Conservation (phyloP, 768 basidiomycete genomes). For the Russula earlei region DNA sequence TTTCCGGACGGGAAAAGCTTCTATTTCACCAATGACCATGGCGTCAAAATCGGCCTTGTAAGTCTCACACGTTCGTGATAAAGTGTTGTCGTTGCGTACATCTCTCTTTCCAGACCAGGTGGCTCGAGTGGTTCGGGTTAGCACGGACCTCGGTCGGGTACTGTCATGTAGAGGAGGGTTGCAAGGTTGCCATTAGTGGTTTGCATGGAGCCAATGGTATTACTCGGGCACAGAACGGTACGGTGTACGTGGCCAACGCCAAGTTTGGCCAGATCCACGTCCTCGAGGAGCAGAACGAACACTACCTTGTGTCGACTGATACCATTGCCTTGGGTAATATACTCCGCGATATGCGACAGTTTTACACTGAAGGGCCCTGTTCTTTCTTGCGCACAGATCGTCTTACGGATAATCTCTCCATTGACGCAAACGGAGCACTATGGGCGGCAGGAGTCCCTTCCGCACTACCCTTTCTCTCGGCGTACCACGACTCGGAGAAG, state of each 20-base stretch:
- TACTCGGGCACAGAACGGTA: slow-evolving; percentile 40
- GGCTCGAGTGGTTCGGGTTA: slow-evolving; percentile 8
- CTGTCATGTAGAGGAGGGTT: slow-evolving; percentile 51
- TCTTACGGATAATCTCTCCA: slow-evolving; percentile 48
- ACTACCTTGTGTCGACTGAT: slow-evolving; percentile 47
- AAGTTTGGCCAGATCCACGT: slow-evolving; percentile 39
- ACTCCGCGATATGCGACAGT: slow-evolving; percentile 1
- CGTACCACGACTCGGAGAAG: slow-evolving; percentile 35
- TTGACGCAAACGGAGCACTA: slow-evolving; percentile 50
- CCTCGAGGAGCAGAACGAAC: slow-evolving; percentile 49
- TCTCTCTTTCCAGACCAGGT: background rate
- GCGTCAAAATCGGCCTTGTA: slow-evolving; percentile 45
- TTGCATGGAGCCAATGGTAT: slow-evolving; percentile 56
- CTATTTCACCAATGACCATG: slow-evolving; percentile 63
- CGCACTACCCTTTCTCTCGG: slow-evolving; percentile 28
- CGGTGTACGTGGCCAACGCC: slow-evolving; percentile 48
- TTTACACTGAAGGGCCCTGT: background rate
- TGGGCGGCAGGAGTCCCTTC: slow-evolving; percentile 53
- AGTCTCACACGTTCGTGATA: slow-evolving; percentile 18
- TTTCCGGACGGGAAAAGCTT: slow-evolving; percentile 53
- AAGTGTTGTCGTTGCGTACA: no score
- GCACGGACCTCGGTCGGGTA: slow-evolving; percentile 46
- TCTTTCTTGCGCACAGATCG: slow-evolving; percentile 31
- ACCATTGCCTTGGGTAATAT: slow-evolving; percentile 42
- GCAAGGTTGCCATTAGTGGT: slow-evolving; percentile 46